Base-by-base conservation (phyloP, 148 eudicot species). In the Polygonum aviculare region DNA sequence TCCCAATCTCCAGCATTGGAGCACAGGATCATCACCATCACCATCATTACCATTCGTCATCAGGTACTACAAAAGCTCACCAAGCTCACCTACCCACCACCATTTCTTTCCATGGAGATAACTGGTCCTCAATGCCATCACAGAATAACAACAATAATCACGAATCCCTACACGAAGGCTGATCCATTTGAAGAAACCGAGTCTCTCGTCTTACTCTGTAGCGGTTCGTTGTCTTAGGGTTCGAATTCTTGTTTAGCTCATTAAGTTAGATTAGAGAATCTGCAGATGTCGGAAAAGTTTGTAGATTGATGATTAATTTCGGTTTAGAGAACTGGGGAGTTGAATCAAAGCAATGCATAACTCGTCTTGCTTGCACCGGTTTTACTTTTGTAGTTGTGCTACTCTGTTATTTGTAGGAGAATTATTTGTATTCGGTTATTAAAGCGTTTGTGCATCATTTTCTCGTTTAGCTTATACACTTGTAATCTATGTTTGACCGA, bases 81-180 rank as follows among this genome's bases (percentile, higher is more conserved):
- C 71, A 80, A 63, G 76, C 62, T 60, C 71, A 77, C 38, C 71
- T 75, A 5, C 73, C 74, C 2, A 50, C 79, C 5, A 65, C 84
- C 40, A 31, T 82, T 39, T 85, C 94, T 44, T 86, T 85, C 50
- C 87, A 80, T 18, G 94, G 89, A 69, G 91, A 89, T 71, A 83
- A 39, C 31, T 83, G 89, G 93, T 80, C 88, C 16, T 65, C 84
- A 38, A 63, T 83, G 79, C 81, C 88, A 14, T 76, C 78, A 2
- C 72, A 67, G 21, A 67, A 67, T 36, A 67, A 67, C 72, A 67
- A 36, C 72, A 35, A 65, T 15, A 36, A 67, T 38, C 72, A 67
- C 16, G 72, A 67, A 5, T 67, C 21, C 5, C 10, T 14, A 11
- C 71, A 65, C 40, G 21, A 36, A 67, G 36, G 63, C 31, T 57